These are phyloP conservation scores for Globisporangium perplexum DNA, from an alignment of 352 stramenopile genomes.

Conservation along the genomic window DNA sequence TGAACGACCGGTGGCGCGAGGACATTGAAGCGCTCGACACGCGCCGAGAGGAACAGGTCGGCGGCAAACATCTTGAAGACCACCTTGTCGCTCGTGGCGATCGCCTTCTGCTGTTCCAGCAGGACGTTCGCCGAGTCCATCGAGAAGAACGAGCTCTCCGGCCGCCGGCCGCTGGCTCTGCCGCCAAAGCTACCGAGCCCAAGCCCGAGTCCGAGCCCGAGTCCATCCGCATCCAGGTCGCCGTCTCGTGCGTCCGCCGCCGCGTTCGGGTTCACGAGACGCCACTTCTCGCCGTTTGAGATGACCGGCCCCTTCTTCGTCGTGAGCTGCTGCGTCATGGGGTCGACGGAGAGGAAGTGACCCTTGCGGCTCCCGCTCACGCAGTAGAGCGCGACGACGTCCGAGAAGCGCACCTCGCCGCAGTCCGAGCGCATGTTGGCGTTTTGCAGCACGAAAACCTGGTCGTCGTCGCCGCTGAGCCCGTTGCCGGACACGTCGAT, in stretches of 20 bases:
- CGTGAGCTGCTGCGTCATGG: conserved; percentile 41
- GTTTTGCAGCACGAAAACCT: conserved; percentile 80
- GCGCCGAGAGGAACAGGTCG: conserved; percentile 51
- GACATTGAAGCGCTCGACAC: conserved; percentile 19
- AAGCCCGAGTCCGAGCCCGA: no score
- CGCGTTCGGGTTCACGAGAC: conserved; percentile 53
- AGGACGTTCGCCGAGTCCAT: conserved; percentile 32
- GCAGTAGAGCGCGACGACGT: conserved; percentile 76
- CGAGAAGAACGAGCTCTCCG: conserved; percentile 35
- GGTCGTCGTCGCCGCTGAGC: conserved; percentile 61
- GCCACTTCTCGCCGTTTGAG: conserved; percentile 77
- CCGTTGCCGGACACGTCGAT: conserved; percentile 63
- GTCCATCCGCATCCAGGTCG: neutral
- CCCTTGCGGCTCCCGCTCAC: conserved; percentile 57
- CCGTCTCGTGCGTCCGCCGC: conserved; percentile 18
- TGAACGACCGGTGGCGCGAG: conserved; percentile 24
- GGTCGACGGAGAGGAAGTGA: conserved; percentile 71
- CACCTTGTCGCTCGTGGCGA: conserved; percentile 67
- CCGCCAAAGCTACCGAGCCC: neutral
- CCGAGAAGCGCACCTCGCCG: conserved; percentile 64
- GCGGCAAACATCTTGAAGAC: conserved; percentile 63
- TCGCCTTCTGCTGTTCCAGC: conserved; percentile 52
- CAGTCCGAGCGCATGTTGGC: conserved; percentile 61
- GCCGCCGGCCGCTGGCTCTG: neutral
- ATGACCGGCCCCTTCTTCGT: conserved; percentile 75